These are phyloP conservation scores for Acidomyces sp. DNA, from an alignment of 495 filamentous ascomycete genomes.

Conservation along the genomic window DNA sequence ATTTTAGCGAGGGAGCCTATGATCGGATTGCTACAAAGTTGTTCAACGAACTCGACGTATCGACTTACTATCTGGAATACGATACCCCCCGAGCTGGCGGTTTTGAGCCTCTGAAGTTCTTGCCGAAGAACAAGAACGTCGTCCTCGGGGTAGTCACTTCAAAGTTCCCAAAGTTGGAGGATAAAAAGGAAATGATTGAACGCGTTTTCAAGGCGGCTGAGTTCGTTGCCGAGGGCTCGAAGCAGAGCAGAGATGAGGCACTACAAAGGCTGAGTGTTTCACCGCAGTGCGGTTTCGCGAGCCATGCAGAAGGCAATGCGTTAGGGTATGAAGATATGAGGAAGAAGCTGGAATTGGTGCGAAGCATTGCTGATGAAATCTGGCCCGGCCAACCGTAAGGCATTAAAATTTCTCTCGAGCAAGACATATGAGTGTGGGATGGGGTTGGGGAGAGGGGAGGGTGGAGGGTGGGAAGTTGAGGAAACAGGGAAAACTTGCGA, in stretches of 20 bases:
- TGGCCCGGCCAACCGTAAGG: constrained; percentile 33
- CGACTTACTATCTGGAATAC: constrained; percentile 77
- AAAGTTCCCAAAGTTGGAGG: constrained; percentile 46
- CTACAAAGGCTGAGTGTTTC: constrained; percentile 56
- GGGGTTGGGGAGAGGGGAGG: too few species aligned
- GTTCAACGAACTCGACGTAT: constrained; percentile 60
- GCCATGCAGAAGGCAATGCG: constrained; percentile 49
- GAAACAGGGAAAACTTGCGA: too few species aligned
- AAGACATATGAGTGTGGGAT: too few species aligned
- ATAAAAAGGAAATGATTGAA: constrained; percentile 59
- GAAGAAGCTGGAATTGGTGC: constrained; percentile 37
- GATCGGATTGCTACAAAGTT: constrained; percentile 68
- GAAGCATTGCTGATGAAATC: constrained; percentile 38
- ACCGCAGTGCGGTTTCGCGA: constrained; percentile 70
- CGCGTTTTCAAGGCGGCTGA: constrained; percentile 54
- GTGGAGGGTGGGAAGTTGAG: too few species aligned
- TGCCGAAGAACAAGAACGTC: constrained; percentile 54
- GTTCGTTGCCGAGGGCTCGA: constrained; percentile 55
- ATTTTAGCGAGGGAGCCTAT: constrained; percentile 71
- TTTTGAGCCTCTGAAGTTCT: constrained; percentile 61
- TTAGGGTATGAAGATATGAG: constrained; percentile 38
- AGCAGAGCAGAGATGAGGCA: constrained; percentile 32
- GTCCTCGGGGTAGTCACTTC: background rate
- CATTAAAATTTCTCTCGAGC: too few species aligned
- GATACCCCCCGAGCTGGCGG: constrained; percentile 63